A percentile compares a stretch with the other conserved stretches of the same genome.
Evolutionary conservation across 768 basidiomycete species (phyloP).

Genomic region (Filobasidium wieringae): DNA sequence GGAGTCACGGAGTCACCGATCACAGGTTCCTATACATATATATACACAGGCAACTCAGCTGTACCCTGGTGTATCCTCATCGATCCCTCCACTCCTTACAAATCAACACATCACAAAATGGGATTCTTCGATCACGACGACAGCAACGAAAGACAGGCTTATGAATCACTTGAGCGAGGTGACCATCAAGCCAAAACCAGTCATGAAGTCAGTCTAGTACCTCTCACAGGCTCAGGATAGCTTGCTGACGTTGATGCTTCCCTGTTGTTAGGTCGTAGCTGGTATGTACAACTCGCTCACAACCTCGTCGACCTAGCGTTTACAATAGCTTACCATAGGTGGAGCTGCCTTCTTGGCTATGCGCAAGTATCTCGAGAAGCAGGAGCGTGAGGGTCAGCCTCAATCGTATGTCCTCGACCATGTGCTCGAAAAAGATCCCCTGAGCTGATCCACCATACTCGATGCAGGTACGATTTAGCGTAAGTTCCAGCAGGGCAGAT

Average conservation of each 20-base stretch:
- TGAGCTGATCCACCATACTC: too few relatives aligned
- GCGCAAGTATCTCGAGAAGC: constrained; percentile 7
- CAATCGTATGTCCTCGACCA: too few relatives aligned
- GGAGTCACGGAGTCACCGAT: too few relatives aligned
- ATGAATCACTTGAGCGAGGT: constrained; percentile 6
- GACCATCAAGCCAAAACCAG: too few relatives aligned
- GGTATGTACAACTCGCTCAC: background rate
- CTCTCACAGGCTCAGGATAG: too few relatives aligned
- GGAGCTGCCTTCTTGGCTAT: constrained; percentile 11
- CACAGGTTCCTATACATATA: too few relatives aligned
- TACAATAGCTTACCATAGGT: constrained; percentile 8
- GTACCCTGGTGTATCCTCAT: background rate
- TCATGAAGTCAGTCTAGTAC: too few relatives aligned
- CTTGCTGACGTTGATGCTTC: too few relatives aligned
- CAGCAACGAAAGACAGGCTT: constrained; percentile 4
- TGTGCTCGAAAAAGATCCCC: too few relatives aligned
- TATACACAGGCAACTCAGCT: background rate
- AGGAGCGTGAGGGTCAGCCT: constrained; percentile 13
- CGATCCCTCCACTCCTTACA: background rate
- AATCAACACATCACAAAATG: constrained; percentile 1
- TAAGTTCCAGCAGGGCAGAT: too few relatives aligned
- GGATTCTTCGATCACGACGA: constrained; percentile 16
- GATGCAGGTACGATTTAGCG: too few relatives aligned
- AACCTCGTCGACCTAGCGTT: background rate
- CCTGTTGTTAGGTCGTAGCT: too few relatives aligned